Base-by-base conservation (phyloP, 2,329 filamentous ascomycete species). In the Lachnum nothofagi region DNA sequence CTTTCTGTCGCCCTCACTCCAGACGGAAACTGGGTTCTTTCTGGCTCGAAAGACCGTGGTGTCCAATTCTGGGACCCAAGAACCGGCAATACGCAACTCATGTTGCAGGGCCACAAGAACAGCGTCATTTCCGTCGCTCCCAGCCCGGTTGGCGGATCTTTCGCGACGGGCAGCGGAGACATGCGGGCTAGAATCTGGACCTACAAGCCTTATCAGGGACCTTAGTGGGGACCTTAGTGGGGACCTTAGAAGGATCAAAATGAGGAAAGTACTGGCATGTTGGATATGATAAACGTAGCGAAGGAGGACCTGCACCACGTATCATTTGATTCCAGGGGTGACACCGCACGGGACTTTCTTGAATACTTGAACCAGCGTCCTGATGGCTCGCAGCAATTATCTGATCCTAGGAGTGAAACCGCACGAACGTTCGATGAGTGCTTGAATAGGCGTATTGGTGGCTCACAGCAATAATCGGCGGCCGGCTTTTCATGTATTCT, bases 81-180 rank as follows among this genome's bases (percentile, higher is more conserved):
- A 62, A 96, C 90, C 17, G 93, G 91, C 29, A 85, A 88, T 58
- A 94, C 91, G 1, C 91, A 97, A 71, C 85, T 98, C 67, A 97
- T 97, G 93, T 79, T 98, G 54, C 93, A 97, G 70, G 93, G 93
- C 22, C 93, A 98, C 68, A 97, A 97, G 78, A 97, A 97, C 71
- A 95, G 89, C 9, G 93, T 98, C 61, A 97, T 97, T 63, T 96
- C 91, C 2, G 93, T 98, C 44, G 91, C 93, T 1, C 93, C 93
- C 19, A 95, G 90, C 69, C 93, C 93, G 14, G 59, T 55, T 38
- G 91, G 90, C 50, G 82, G 83, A 56, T 85, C 89, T 65, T 98
- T 98, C 66, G 93, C 93, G 34, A 98, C 93, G 4, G 93, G 93
- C 54, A 96, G 91, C 59, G 93, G 93, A 62, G 93, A 98, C 67